phyloP scores from a whole-genome alignment of 2,329 filamentous ascomycete species.

The Fusarium keratoplasticum region DNA sequence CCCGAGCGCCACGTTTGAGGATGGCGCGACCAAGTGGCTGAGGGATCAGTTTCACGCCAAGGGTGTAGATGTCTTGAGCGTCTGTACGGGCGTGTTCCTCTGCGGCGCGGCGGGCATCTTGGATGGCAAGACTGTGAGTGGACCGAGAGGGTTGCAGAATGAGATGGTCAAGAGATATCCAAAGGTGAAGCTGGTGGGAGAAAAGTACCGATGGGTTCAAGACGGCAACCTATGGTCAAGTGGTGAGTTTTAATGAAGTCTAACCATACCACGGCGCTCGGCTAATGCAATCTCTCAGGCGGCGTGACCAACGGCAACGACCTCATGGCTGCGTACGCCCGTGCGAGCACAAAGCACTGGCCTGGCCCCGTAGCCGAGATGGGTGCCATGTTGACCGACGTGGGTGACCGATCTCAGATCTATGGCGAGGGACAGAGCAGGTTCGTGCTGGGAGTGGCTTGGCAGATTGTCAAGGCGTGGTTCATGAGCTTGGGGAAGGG shows the following conservation, averaged over 20 bases:
- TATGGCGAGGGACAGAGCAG: constrained; percentile 53
- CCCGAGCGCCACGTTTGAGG: constrained; percentile 48
- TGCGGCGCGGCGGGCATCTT: constrained; percentile 62
- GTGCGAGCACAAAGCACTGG: constrained; percentile 56
- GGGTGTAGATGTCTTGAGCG: constrained; percentile 60
- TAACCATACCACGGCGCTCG: background rate
- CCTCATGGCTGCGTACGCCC: constrained; percentile 63
- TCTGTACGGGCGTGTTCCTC: constrained; percentile 64
- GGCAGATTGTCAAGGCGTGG: constrained; percentile 53
- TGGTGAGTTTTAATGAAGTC: constrained; percentile 51
- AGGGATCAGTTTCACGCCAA: constrained; percentile 51
- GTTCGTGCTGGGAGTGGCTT: constrained; percentile 50
- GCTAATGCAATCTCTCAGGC: constrained; percentile 47
- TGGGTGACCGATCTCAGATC: constrained; percentile 60
- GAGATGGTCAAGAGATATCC: constrained; percentile 53
- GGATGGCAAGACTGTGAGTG: constrained; percentile 59
- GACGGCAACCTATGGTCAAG: constrained; percentile 68
- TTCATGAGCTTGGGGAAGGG: constrained; percentile 19
- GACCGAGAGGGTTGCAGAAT: constrained; percentile 58
- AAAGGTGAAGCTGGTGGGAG: constrained; percentile 56
- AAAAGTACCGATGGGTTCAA: constrained; percentile 61
- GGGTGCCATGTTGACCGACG: constrained; percentile 57
- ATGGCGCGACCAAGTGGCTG: constrained; percentile 57
- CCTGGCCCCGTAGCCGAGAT: constrained; percentile 58
- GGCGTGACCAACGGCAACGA: constrained; percentile 69